Base-by-base conservation (phyloP, 78 protist species). In the Planoprotostelium fungivorum region DNA sequence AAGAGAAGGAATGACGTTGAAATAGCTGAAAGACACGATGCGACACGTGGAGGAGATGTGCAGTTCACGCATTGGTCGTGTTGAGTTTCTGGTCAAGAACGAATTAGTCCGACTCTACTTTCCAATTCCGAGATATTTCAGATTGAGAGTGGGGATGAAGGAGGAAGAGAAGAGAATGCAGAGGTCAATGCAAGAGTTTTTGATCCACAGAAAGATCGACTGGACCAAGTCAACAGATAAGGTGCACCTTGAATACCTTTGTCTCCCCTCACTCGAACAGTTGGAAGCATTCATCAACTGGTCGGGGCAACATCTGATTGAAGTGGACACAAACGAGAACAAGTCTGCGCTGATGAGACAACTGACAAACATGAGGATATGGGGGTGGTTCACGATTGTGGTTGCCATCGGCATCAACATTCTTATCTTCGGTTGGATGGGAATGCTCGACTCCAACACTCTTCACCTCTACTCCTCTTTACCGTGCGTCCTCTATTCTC, bases 171-270 rank as follows among this genome's bases (percentile, higher is more conserved):
- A 92, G 51, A 10, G 35, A 63, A 38, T 92, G 29, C 94, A 92
- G 88, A 90, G 90, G 31, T 84, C 89, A 36, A 9, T 92, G n/a
- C 90, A 92, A 83, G 94, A 92, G 31, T 85, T 84, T 34, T 85
- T 92, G 34, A 85, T 89, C 0, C 34, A 38, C 63, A 92, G 88
- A 29, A 63, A 89, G 39, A 85, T 92, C 35, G 84, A 73, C 90
- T 92, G 94, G 94, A 92, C 89, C 34, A 92, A 92, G 34, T 85
- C 92, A 29, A 38, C 92, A 0, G 94, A 92, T 29, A 92, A 92
- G 85, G 73, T 51, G 73, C 5, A 51, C 16, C 16, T 51, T 16
- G 73, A 25, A 16, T 5, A 51, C 5, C n/a, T n/a, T n/a, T n/a
- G n/a, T n/a, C n/a, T n/a, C 31, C 16, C 31, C 73, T 51, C 31